phyloP scores from a whole-genome alignment of 2,329 filamentous ascomycete species.

The Penicillium paneum region DNA sequence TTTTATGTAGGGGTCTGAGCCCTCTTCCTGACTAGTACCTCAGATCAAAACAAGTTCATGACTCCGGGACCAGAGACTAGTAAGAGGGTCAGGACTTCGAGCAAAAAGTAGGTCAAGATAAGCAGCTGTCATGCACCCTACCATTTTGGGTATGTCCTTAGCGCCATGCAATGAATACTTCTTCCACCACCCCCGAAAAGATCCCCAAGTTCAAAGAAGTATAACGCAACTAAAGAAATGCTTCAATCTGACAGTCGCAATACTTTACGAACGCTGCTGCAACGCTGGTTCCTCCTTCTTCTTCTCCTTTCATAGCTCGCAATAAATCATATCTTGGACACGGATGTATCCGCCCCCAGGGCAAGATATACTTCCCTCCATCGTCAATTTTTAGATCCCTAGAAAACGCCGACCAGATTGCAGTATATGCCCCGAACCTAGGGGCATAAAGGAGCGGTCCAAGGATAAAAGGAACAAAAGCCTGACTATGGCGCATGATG shows the following conservation, averaged over 20 bases:
- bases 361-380: constrained; percentile 9
- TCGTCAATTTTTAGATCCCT: constrained; percentile 4
- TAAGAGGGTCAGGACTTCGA: too few relatives aligned
- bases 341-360: constrained; percentile 10
- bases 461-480: constrained; percentile 1
- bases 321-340: constrained; percentile 6
- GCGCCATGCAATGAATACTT: not conserved
- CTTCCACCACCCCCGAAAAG: not conserved
- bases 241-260: constrained; percentile 4
- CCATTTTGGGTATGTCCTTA: too few relatives aligned
- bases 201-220: not conserved
- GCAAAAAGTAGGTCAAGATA: too few relatives aligned
- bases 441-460: constrained; percentile 3
- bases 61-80: too few relatives aligned
- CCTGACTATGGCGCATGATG: constrained; percentile 8
- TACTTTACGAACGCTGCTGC: constrained; percentile 17
- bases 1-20: too few relatives aligned
- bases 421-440: constrained; percentile 9
- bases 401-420: constrained; percentile 8
- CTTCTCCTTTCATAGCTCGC: constrained; percentile 4
- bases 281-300: constrained; percentile 1
- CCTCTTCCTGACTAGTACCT: too few relatives aligned
- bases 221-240: not conserved
- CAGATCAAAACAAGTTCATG: too few relatives aligned
- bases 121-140: too few relatives aligned